Conservation (phyloP, 177 flowering plant species). For the Vitis hybrid region DNA sequence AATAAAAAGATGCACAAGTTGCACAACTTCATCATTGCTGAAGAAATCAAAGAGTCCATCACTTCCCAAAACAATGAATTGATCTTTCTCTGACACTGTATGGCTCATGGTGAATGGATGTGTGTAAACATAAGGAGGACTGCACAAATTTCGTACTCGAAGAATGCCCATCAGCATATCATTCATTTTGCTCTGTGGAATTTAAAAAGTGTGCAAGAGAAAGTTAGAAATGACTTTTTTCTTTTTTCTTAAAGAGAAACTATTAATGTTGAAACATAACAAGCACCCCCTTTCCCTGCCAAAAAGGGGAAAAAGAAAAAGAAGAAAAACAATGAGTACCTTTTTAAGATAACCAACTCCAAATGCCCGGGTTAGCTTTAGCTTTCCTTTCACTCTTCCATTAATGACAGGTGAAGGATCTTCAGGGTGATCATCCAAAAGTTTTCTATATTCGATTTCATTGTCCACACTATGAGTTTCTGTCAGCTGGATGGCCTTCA, state of each 20-base stretch:
- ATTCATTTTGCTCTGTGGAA: slow-evolving; percentile 2
- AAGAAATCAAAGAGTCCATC: slow-evolving; percentile 10
- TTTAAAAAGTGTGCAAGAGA: neutral
- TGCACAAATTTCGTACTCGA: neutral
- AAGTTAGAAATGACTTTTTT: neutral
- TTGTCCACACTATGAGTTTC: slow-evolving; percentile 7
- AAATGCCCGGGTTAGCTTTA: slow-evolving; percentile 9
- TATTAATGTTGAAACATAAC: too few species aligned
- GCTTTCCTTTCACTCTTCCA: slow-evolving; percentile 7
- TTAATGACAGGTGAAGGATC: slow-evolving; percentile 1
- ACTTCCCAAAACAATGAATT: slow-evolving; percentile 6
- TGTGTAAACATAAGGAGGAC: slow-evolving; percentile 10
- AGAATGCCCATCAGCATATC: slow-evolving; percentile 8
- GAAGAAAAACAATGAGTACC: neutral
- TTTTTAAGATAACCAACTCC: slow-evolving; percentile 10
- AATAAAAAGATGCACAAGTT: slow-evolving; percentile 4
- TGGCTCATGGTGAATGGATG: slow-evolving; percentile 2
- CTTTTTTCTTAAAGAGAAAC: too few species aligned
- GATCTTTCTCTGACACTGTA: slow-evolving; percentile 3
- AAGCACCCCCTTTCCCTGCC: too few species aligned
- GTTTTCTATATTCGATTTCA: neutral
- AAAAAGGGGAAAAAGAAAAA: neutral
- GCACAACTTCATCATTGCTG: slow-evolving; percentile 6
- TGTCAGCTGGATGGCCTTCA: slow-evolving; percentile 6
- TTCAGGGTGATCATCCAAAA: slow-evolving; percentile 9